Evolutionary conservation across 495 filamentous ascomycete genomes (phyloP), one percentile per base, ranked within the genome.

Genomic region (Trypethelium eluteriae): DNA sequence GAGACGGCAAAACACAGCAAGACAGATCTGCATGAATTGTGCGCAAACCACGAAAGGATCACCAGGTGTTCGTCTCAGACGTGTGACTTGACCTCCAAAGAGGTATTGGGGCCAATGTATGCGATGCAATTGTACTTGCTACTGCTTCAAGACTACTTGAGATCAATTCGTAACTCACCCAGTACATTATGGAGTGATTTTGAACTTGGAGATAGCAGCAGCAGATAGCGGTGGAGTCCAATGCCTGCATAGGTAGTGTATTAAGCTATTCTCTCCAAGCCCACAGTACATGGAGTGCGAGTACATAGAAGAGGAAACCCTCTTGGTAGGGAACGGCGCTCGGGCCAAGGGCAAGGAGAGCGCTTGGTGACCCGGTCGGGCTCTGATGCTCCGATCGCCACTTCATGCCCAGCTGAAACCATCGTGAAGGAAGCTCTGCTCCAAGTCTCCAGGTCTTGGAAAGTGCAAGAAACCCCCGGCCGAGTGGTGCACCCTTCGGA

Each of bases 61-160:
- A 32, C 6, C 53, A 36, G 53, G 53, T 59, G 53, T 59, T 59
- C 53, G 53, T 59, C 53, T 59, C 53, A 59, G 53, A 59, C 36
- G 0, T 36, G 5, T 25, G 25, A 25, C 25, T 25, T 25, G 25
- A 25, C 25, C 25, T 25, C 25, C 25, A 25, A 25, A 25, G 25
- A 25, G 25, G 25, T 25, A 25, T 25, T 25, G 25, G 25, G 25
- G 25, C 25, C 25, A 25, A 25, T 25, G 25, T 25, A 25, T 25
- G 25, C 25, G 25, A 25, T 25, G 32, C n/a, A 10, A 14, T 32
- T 35, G 18, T 7, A 32, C 53, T 36, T 7, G 53, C 53, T 7
- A 36, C 41, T 44, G 6, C 14, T 14, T 7, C 41, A 14, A 7
- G 41, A 44, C 41, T 44, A 7, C 41, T 44, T 44, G 41, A 44